Conservation (phyloP, 1,139 yeast species). For the Hemisphaericaspora lyxosophila region DNA sequence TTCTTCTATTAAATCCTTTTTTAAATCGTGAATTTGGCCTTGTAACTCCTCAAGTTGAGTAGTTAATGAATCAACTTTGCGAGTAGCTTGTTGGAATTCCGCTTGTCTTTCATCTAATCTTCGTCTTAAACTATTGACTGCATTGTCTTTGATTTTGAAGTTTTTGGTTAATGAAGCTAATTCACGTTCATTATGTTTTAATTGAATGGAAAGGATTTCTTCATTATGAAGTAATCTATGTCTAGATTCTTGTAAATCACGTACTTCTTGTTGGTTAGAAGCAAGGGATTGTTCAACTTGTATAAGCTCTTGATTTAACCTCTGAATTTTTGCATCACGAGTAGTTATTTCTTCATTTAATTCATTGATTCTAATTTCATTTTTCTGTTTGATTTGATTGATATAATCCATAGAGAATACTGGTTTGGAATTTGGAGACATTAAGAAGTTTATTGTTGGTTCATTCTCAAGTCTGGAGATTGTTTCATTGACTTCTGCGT, state of each 20-base stretch:
- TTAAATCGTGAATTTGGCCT: constrained; percentile 3
- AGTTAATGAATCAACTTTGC: constrained; percentile 9
- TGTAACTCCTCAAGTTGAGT: constrained; percentile 14
- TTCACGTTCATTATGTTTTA: constrained; percentile 31
- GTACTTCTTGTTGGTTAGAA: constrained; percentile 20
- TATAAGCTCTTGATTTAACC: constrained; percentile 21
- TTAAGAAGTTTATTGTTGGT: constrained; percentile 32
- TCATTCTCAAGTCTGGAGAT: constrained; percentile 18
- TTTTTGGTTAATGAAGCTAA: constrained; percentile 30
- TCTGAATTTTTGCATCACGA: constrained; percentile 18
- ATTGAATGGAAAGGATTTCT: constrained; percentile 29
- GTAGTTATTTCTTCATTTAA: constrained; percentile 14
- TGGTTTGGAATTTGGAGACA: constrained; percentile 40
- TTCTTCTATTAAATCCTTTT: constrained; percentile 14
- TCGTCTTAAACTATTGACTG: constrained; percentile 11
- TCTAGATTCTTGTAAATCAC: constrained; percentile 21
- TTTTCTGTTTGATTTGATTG: constrained; percentile 28
- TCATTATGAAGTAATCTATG: constrained; percentile 23
- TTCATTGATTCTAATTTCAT: constrained; percentile 13
- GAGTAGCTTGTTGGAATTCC: constrained; percentile 9
- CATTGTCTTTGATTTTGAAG: constrained; percentile 23
- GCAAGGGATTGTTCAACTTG: constrained; percentile 21
- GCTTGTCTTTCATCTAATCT: constrained; percentile 12
- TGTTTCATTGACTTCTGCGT: constrained; percentile 3
- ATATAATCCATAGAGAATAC: constrained; percentile 34